These are phyloP conservation scores for Ceratorhiza oryzae-sativae DNA, from an alignment of 1,284 basidiomycete genomes.

Conservation along the genomic window DNA sequence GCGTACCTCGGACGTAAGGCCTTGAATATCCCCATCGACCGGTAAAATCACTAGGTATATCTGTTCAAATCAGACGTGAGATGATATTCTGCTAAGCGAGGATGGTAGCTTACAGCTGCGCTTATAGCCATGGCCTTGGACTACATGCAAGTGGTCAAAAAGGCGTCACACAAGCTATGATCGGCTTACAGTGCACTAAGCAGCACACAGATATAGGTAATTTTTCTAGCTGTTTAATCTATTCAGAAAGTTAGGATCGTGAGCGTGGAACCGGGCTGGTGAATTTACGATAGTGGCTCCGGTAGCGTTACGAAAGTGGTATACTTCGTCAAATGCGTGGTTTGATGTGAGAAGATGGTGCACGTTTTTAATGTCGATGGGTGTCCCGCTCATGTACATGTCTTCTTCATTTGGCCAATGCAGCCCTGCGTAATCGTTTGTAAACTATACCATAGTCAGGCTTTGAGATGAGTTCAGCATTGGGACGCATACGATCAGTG, in stretches of 20 bases:
- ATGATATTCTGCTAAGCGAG: background rate
- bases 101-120: background rate
- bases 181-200: background rate
- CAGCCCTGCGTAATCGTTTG: background rate
- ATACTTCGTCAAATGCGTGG: background rate
- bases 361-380: background rate
- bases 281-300: background rate
- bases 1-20: background rate
- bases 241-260: background rate
- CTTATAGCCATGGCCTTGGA: background rate
- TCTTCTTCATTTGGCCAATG: background rate
- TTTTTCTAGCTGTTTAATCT: background rate
- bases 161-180: background rate
- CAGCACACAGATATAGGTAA: background rate
- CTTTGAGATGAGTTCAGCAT: background rate
- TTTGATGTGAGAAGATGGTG: background rate
- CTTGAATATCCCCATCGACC: background rate
- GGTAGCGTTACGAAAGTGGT: background rate
- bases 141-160: background rate
- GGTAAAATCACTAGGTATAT: background rate
- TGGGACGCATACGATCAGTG: background rate
- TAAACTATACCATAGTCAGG: background rate
- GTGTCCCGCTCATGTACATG: background rate
- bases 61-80: background rate
- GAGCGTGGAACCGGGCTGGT: background rate